Base-by-base conservation (phyloP, 2,329 filamentous ascomycete genomes). In the Fusarium sp. region DNA sequence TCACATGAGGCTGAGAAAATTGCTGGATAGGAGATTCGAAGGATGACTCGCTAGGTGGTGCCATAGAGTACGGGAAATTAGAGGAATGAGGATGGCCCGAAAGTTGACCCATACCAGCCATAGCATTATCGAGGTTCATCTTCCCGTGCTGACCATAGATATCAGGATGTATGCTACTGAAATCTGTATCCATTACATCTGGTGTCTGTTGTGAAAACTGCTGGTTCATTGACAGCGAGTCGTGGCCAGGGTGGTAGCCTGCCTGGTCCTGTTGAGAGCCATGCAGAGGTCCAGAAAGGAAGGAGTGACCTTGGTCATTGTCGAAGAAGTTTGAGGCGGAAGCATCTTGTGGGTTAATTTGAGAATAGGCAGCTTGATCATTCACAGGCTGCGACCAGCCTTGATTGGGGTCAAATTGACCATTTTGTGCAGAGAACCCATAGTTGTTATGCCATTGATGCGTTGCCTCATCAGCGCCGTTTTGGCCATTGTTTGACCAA, bases 371-470 rank as follows among this genome's bases (percentile, higher is more conserved):
- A 21, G 75, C 53, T 61, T 80, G 80, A 20, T 78, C 78, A 25
- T 72, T 63, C 51, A 80, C 75, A 32, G 78, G 63, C 64, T 82
- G 81, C 11, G 77, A 69, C 81, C 81, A 83, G 37, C 76, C 60
- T 56, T 82, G 80, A 43, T 73, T 74, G 51, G 78, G 77, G 51
- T 82, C 80, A 69, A 80, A 83, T 40, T 82, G 79, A 32, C 76
- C 78, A 57, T 76, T 74, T 54, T 79, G 79, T 32, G 73, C 67
- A 40, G 74, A 55, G 50, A 78, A 82, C 40, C 67, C 65, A 69
- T 78, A 82, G 61, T 74, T 76, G 48, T 75, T 61, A 59, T 78
- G 75, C 80, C 80, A 82, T 59, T 77, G 75, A 54, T 74, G 74
- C 42, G 76, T 74, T 27, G 73, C 76, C 57, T 76, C 78, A 59